These are phyloP conservation scores for Trichosporon sp. DNA, from an alignment of 1,284 basidiomycete species.

Conservation along the genomic window DNA sequence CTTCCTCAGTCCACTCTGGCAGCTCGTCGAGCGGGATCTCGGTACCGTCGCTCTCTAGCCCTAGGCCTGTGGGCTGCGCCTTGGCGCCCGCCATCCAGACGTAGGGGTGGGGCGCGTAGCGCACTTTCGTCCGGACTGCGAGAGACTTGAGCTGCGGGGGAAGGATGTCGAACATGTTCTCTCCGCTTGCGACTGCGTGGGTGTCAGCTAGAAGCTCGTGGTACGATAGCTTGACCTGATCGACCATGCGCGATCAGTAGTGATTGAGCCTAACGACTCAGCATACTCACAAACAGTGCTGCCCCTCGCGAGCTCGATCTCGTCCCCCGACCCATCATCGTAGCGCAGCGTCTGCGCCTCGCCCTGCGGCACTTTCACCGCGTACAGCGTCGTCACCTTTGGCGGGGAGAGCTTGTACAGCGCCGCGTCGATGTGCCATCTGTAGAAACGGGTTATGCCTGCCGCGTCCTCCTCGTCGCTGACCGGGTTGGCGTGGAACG, in stretches of 20 bases:
- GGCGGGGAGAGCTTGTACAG: slow-evolving; percentile 82
- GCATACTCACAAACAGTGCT: slow-evolving; percentile 76
- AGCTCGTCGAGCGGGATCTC: slow-evolving; percentile 63
- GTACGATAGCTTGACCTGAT: too few relatives aligned
- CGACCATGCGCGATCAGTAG: too few relatives aligned
- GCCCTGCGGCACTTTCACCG: slow-evolving; percentile 67
- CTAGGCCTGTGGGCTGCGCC: slow-evolving; percentile 67
- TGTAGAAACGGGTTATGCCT: slow-evolving; percentile 76
- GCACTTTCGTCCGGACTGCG: slow-evolving; percentile 67
- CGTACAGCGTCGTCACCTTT: slow-evolving; percentile 81
- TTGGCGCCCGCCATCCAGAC: slow-evolving; percentile 76
- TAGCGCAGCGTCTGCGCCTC: slow-evolving; percentile 65
- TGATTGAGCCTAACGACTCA: too few relatives aligned
- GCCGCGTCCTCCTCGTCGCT: slow-evolving; percentile 68
- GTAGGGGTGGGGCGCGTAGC: slow-evolving; percentile 70
- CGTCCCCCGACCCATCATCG: slow-evolving; percentile 83
- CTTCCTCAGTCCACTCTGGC: slow-evolving; percentile 66
- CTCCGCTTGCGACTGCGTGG: slow-evolving; percentile 55
- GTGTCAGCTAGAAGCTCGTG: background rate
- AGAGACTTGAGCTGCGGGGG: slow-evolving; percentile 69
- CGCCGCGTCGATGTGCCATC: slow-evolving; percentile 93
- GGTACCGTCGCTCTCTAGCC: slow-evolving; percentile 67
- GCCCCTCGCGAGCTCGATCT: slow-evolving; percentile 72
- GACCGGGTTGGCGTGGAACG: slow-evolving; percentile 81
- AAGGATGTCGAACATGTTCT: slow-evolving; percentile 78